A percentile compares a stretch with the other conserved stretches of the same genome.
Evolutionary conservation across 495 filamentous ascomycete genomes (phyloP).

Genomic region (Durotheca rogersii): DNA sequence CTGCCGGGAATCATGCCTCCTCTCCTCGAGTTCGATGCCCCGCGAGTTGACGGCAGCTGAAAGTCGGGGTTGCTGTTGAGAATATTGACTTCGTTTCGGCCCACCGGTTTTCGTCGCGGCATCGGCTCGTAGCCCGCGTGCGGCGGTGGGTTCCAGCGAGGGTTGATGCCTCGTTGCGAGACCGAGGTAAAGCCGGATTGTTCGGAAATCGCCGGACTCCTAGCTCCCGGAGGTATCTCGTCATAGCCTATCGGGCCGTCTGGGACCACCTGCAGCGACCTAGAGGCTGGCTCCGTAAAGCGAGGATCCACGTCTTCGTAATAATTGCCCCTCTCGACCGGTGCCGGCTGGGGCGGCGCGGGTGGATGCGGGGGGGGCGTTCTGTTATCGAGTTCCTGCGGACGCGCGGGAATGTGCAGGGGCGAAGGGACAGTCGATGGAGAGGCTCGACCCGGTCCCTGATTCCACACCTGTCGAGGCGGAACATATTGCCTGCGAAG

Average conservation of each 20-base stretch:
- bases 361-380: conserved; percentile 36
- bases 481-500: conserved; percentile 60
- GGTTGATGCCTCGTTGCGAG: conserved; percentile 82
- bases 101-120: conserved; percentile 46
- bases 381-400: conserved; percentile 44
- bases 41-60: conserved; percentile 49
- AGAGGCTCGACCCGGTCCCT: conserved; percentile 46
- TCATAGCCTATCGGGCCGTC: conserved; percentile 51
- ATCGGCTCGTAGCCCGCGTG: conserved; percentile 36
- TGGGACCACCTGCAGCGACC: conserved; percentile 31
- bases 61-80: conserved; percentile 77
- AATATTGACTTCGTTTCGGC: conserved; percentile 56
- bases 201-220: conserved; percentile 75
- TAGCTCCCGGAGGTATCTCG: conserved; percentile 62
- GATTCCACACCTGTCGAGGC: conserved; percentile 61
- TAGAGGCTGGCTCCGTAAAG: conserved; percentile 57
- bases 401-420: conserved; percentile 35
- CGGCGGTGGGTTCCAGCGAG: conserved; percentile 65
- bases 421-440: conserved; percentile 41
- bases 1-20: conserved; percentile 40
- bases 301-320: conserved; percentile 94
- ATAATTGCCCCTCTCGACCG: conserved; percentile 59
- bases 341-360: conserved; percentile 32
- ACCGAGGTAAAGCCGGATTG: conserved; percentile 81
- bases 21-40: conserved; percentile 19